Evolutionary conservation across 2,329 filamentous ascomycete species (phyloP).

Genomic region (Verticillium longisporum): DNA sequence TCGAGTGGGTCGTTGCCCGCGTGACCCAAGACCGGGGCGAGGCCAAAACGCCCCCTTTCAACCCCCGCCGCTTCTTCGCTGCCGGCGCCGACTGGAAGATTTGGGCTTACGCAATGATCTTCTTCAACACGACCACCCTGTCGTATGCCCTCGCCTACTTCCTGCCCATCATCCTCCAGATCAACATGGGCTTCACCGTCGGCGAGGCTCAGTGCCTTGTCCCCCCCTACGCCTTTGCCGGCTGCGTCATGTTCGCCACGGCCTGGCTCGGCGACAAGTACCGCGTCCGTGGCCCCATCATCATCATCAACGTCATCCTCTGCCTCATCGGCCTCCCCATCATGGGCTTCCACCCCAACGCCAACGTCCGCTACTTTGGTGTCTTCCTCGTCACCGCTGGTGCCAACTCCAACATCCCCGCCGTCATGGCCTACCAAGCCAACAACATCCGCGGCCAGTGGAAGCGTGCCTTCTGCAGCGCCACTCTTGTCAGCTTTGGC

Average conservation of each 20-base stretch:
- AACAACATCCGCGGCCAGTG: constrained; percentile 87
- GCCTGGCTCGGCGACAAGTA: constrained; percentile 63
- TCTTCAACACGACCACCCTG: constrained; percentile 62
- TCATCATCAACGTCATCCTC: constrained; percentile 59
- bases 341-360: constrained; percentile 57
- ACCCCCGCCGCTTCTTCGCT: constrained; percentile 36
- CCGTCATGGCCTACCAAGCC: constrained; percentile 71
- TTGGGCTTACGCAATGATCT: constrained; percentile 56
- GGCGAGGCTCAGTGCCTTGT: constrained; percentile 62
- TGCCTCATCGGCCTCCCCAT: constrained; percentile 64
- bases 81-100: constrained; percentile 47
- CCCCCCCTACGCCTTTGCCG: constrained; percentile 61
- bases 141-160: constrained; percentile 75
- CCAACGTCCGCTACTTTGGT: constrained; percentile 62
- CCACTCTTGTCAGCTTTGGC: constrained; percentile 68
- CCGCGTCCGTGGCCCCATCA: constrained; percentile 57
- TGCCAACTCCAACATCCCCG: constrained; percentile 70
- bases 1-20: constrained; percentile 43
- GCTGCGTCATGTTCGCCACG: constrained; percentile 51
- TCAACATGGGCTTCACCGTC: constrained; percentile 56
- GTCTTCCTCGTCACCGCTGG: constrained; percentile 72
- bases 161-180: constrained; percentile 64
- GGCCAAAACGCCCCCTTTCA: constrained; percentile 45
- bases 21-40: constrained; percentile 54
- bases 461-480: constrained; percentile 76